Percentiles rank a stretch among this genome's conserved stretches.
Conservation (phyloP, 192 early-diverging fungal genomes). For the Dimargaris cristalligena region DNA sequence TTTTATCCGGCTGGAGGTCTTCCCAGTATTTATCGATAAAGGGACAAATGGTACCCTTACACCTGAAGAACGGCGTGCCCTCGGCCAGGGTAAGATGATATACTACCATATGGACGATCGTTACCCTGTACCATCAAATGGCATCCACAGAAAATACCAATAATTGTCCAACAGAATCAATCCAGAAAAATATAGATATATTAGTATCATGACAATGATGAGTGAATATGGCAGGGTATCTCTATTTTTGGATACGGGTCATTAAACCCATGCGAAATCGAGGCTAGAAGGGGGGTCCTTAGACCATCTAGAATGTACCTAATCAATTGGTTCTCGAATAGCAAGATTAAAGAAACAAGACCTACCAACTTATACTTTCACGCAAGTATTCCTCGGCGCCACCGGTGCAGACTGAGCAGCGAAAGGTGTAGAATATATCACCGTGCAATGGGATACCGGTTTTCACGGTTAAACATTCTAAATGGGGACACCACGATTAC, state of each 20-base stretch:
- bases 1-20: slow-evolving; percentile 44
- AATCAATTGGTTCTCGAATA: not conserved
- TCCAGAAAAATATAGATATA: not conserved
- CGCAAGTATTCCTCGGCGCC: slow-evolving; percentile 46
- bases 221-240: not conserved
- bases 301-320: not conserved
- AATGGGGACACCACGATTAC: not conserved
- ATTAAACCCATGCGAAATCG: not conserved
- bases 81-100: slow-evolving; percentile 49
- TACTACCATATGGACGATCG: slow-evolving; percentile 53
- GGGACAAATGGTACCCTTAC: slow-evolving; percentile 65
- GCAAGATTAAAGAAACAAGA: not conserved
- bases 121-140: slow-evolving; percentile 16
- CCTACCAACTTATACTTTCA: slow-evolving; percentile 48
- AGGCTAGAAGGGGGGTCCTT: not conserved
- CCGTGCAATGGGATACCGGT: slow-evolving; percentile 41
- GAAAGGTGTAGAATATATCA: slow-evolving; percentile 59
- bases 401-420: slow-evolving; percentile 53
- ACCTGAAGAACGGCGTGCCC: slow-evolving; percentile 54
- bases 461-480: slow-evolving; percentile 45
- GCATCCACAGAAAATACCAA: not conserved
- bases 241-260: not conserved
- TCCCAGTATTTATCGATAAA: slow-evolving; percentile 65
- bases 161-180: not conserved
- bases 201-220: not conserved